Conservation (phyloP, 108 stramenopile species). For the Ochromonas danica region DNA sequence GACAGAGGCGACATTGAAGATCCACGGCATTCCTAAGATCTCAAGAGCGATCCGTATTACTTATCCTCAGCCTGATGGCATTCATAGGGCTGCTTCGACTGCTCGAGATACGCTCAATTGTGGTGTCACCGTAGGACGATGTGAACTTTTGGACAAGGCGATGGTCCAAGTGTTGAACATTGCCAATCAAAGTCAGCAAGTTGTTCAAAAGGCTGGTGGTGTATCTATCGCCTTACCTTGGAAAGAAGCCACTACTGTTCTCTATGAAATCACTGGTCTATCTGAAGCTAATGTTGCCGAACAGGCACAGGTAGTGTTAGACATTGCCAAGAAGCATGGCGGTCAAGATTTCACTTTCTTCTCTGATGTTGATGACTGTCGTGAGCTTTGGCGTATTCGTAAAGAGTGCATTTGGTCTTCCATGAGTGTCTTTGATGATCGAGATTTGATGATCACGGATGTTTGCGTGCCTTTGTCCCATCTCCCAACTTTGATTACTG, state of each 20-base stretch:
- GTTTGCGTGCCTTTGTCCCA: constrained; percentile 85
- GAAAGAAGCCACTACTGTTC: constrained; percentile 43
- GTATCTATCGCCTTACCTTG: neutral
- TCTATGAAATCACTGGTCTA: constrained; percentile 43
- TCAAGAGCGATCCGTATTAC: constrained; percentile 40
- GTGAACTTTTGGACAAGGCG: constrained; percentile 74
- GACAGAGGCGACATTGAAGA: constrained; percentile 76
- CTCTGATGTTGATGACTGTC: constrained; percentile 19
- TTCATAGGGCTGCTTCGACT: constrained; percentile 40
- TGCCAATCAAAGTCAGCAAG: constrained; percentile 36
- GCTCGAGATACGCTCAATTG: constrained; percentile 30
- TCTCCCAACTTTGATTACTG: constrained; percentile 73
- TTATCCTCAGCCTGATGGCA: constrained; percentile 20
- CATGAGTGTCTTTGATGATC: constrained; percentile 45
- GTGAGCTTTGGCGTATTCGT: constrained; percentile 46
- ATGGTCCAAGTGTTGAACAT: constrained; percentile 69
- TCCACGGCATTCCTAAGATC: constrained; percentile 60
- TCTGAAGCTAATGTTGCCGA: constrained; percentile 2
- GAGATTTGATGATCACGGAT: constrained; percentile 51
- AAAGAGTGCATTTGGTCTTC: constrained; percentile 54
- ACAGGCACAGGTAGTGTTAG: constrained; percentile 21
- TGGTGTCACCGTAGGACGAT: constrained; percentile 65
- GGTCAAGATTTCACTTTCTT: neutral
- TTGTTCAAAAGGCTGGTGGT: too few species aligned
- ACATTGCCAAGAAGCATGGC: constrained; percentile 19